phyloP scores from a whole-genome alignment of 2,329 filamentous ascomycete species.

The Sporothrix mexicana region DNA sequence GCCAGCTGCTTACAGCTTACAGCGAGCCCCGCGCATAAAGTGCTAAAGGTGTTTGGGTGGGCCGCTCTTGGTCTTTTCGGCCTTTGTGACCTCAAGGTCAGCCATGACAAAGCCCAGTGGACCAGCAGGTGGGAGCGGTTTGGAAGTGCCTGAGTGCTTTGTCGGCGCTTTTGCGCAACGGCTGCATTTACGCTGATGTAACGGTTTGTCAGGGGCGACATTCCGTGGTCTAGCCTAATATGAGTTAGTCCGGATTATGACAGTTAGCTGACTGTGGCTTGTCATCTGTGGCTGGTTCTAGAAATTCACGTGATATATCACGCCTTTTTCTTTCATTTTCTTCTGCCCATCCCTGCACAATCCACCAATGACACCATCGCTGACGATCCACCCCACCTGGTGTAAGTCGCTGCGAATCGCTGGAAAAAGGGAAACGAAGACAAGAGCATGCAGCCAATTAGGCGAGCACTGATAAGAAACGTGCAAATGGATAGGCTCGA shows the following conservation, averaged over 20 bases:
- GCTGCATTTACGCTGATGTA: constrained; percentile 32
- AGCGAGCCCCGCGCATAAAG: neutral
- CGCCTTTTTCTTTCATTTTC: neutral
- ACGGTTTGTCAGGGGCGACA: constrained; percentile 33
- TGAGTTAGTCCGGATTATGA: neutral
- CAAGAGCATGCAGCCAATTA: neutral
- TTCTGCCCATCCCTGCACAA: neutral
- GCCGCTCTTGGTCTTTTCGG: constrained; percentile 6
- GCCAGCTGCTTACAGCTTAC: constrained; percentile 23
- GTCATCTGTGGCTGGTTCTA: constrained; percentile 15
- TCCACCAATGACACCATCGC: constrained; percentile 15
- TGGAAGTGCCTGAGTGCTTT: too few species aligned
- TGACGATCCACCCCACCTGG: neutral
- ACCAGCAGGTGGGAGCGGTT: too few species aligned
- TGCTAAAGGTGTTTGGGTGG: neutral
- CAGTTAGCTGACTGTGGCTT: constrained; percentile 17
- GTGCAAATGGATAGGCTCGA: neutral
- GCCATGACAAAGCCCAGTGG: constrained; percentile 36
- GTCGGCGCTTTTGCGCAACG: neutral
- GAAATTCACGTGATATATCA: constrained; percentile 25
- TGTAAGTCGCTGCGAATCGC: neutral
- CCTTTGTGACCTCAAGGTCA: constrained; percentile 24
- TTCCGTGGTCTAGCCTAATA: neutral
- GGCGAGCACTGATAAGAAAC: constrained; percentile 12
- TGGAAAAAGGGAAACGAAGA: neutral